These are phyloP conservation scores for Amoebophrya sp. DNA, from an alignment of 169 alveolate genomes.

Conservation along the genomic window DNA sequence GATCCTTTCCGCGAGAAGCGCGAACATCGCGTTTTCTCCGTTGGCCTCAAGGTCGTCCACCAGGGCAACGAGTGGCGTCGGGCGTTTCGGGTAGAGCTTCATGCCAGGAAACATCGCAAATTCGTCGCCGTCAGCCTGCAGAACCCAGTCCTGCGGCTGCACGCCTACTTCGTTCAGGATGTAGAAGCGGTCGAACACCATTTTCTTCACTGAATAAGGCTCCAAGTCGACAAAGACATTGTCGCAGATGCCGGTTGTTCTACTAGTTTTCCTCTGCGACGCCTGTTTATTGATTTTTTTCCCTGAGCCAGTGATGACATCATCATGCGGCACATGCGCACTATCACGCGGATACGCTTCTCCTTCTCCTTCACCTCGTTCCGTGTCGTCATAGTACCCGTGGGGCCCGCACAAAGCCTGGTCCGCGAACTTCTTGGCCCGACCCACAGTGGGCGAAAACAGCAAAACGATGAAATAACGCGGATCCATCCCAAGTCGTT, in stretches of 20 bases:
- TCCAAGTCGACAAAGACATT: background rate
- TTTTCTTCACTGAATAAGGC: background rate
- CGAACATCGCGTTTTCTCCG: background rate
- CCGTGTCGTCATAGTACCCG: background rate
- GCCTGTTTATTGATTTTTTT: no score
- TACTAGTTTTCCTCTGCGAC: no score
- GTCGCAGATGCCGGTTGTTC: no score
- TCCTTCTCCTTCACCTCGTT: background rate
- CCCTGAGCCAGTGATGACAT: no score
- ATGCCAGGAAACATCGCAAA: background rate
- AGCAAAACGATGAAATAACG: background rate
- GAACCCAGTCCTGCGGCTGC: background rate
- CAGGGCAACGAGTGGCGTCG: background rate
- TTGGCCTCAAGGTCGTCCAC: background rate
- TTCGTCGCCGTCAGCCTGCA: conserved; percentile 24
- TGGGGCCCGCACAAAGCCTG: background rate
- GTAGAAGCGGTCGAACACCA: background rate
- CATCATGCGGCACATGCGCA: background rate
- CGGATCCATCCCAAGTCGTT: background rate
- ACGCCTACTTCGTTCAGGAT: background rate
- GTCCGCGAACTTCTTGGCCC: background rate
- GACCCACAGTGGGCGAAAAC: background rate
- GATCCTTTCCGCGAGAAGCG: background rate
- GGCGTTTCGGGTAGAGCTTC: no score
- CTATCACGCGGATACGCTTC: background rate